Percentiles rank a stretch among this genome's conserved stretches.
phyloP scores from a whole-genome alignment of 495 filamentous ascomycete species.

The Parathielavia appendiculata region DNA sequence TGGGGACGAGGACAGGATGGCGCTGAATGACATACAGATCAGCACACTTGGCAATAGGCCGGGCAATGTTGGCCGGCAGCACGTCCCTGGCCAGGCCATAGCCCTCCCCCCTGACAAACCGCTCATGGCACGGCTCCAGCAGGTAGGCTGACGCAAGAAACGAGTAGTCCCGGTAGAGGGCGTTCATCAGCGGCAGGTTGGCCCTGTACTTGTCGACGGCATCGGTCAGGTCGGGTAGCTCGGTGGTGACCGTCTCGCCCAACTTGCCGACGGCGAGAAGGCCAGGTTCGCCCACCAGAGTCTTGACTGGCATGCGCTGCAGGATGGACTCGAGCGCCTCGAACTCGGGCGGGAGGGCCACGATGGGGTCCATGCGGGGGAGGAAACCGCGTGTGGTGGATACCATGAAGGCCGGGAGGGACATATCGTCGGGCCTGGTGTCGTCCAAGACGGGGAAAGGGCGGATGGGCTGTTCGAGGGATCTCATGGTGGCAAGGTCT shows the following conservation, averaged over 20 bases:
- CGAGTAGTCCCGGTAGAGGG: conserved; percentile 82
- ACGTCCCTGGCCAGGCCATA: conserved; percentile 72
- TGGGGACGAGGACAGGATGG: not conserved
- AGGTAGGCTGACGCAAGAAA: conserved; percentile 85
- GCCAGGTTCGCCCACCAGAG: conserved; percentile 60
- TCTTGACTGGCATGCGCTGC: conserved; percentile 69
- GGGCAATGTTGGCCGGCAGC: conserved; percentile 63
- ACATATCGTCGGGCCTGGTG: conserved; percentile 37
- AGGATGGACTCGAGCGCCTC: conserved; percentile 62
- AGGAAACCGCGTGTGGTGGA: conserved; percentile 79
- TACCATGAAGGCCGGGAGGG: conserved; percentile 79
- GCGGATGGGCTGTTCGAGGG: conserved; percentile 25
- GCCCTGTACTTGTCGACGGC: conserved; percentile 62
- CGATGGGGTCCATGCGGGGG: conserved; percentile 57
- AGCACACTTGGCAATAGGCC: conserved; percentile 72
- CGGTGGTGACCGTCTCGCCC: conserved; percentile 59
- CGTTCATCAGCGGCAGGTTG: conserved; percentile 71
- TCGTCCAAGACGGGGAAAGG: conserved; percentile 38
- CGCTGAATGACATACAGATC: conserved; percentile 19
- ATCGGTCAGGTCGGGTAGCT: conserved; percentile 69
- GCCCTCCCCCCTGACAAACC: conserved; percentile 56
- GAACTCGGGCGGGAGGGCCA: conserved; percentile 63
- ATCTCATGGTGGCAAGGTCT: conserved; percentile 32
- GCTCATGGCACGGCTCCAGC: conserved; percentile 87
- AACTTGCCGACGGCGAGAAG: conserved; percentile 67